phyloP scores from a whole-genome alignment of 202 grass and related monocot species.

The Panicum virgatum region DNA sequence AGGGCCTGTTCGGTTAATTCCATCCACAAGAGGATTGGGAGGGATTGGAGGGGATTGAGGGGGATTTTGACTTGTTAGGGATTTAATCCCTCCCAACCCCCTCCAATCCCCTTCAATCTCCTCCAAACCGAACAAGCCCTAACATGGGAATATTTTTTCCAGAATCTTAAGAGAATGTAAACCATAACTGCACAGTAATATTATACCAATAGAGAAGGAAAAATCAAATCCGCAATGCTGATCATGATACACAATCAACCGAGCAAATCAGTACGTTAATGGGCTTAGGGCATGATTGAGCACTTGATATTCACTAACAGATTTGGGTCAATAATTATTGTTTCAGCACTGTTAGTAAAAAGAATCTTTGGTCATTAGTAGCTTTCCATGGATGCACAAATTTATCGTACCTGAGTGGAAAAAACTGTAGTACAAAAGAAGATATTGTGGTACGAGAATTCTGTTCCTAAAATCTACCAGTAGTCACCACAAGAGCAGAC shows the following conservation, averaged over 20 bases:
- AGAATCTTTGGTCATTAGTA: slow-evolving; percentile 3
- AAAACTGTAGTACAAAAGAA: slow-evolving; percentile 13
- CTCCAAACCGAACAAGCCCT: too few species aligned
- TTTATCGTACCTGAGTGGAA: slow-evolving; percentile 42
- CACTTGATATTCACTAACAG: neutral
- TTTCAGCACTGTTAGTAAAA: slow-evolving; percentile 13
- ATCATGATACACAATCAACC: neutral
- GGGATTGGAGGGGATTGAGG: too few species aligned
- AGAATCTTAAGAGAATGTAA: neutral
- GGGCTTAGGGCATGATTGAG: neutral
- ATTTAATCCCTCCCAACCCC: too few species aligned
- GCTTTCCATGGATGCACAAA: slow-evolving; percentile 30
- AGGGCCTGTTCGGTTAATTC: too few species aligned
- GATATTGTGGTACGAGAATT: slow-evolving; percentile 16
- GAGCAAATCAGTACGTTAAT: neutral
- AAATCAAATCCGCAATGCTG: neutral
- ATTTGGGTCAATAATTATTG: neutral
- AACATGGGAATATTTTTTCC: neutral
- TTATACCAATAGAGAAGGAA: neutral
- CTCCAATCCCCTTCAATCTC: too few species aligned
- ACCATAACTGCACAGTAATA: neutral
- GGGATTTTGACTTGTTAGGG: too few species aligned
- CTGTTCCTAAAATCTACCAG: slow-evolving; percentile 47
- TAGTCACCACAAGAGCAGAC: slow-evolving; percentile 71
- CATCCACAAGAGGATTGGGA: too few species aligned